phyloP scores from a whole-genome alignment of 257 asterid species.

The Fraxinus pennsylvanica region DNA sequence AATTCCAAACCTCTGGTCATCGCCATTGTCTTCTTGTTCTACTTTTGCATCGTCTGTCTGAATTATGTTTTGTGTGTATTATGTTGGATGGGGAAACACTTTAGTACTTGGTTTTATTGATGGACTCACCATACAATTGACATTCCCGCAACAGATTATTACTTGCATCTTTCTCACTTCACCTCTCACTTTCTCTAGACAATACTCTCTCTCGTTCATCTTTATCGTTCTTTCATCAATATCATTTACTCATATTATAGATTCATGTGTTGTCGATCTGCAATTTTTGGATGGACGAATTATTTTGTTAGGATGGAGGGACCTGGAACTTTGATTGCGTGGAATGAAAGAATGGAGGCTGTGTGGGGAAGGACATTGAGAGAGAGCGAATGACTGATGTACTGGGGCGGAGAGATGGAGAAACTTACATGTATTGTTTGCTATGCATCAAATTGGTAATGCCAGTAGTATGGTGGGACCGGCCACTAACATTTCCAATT shows the following conservation, averaged over 20 bases:
- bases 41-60: not conserved
- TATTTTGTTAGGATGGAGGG: not conserved
- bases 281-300: not conserved
- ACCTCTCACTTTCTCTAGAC: not conserved
- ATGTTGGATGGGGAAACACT: not conserved
- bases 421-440: not conserved
- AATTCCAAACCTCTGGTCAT: not conserved
- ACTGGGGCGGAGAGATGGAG: not conserved
- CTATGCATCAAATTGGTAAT: not conserved
- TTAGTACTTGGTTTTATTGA: not conserved
- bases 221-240: too few species aligned
- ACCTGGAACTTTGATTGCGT: not conserved
- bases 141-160: not conserved
- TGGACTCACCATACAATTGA: not conserved
- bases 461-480: not conserved
- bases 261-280: not conserved
- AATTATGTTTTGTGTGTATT: not conserved
- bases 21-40: not conserved
- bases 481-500: not conserved
- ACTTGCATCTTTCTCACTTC: not conserved
- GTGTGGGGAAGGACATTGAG: too few species aligned
- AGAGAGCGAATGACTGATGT: not conserved
- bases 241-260: too few species aligned
- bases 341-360: not conserved
- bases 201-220: too few species aligned